phyloP scores from a whole-genome alignment of 2,329 filamentous ascomycete species.

The Stagonosporopsis vannaccii region DNA sequence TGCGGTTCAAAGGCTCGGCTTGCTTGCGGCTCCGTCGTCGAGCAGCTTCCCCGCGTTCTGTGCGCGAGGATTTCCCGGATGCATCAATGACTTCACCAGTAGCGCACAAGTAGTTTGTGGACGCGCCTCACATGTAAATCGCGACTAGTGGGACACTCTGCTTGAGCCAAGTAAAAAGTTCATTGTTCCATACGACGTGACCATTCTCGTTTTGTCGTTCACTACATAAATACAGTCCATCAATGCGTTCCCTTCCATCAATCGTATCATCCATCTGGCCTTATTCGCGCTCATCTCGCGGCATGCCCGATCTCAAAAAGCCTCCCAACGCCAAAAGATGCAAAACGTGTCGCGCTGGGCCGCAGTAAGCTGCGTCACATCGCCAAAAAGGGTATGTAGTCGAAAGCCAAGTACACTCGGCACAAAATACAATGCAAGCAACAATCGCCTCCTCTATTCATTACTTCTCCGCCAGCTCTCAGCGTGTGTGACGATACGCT shows the following conservation, averaged over 20 bases:
- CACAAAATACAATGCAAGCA: slow-evolving; percentile 33
- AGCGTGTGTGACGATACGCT: background rate
- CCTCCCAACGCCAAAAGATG: slow-evolving; percentile 43
- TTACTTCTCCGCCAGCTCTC: slow-evolving; percentile 15
- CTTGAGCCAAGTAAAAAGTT: background rate
- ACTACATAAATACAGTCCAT: slow-evolving; percentile 40
- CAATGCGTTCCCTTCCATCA: slow-evolving; percentile 24
- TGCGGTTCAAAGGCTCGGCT: slow-evolving; percentile 1
- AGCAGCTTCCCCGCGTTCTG: slow-evolving; percentile 12
- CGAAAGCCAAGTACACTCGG: slow-evolving; percentile 37
- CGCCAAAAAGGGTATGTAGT: slow-evolving; percentile 44
- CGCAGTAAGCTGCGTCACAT: slow-evolving; percentile 34
- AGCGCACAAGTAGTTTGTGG: background rate
- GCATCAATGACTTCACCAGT: slow-evolving; percentile 18
- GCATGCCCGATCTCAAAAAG: slow-evolving; percentile 11
- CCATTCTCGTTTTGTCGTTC: slow-evolving; percentile 32
- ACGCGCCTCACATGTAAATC: background rate
- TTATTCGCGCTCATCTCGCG: slow-evolving; percentile 7
- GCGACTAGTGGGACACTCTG: background rate
- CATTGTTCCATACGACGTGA: slow-evolving; percentile 18
- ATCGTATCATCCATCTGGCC: slow-evolving; percentile 15
- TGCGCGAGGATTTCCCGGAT: slow-evolving; percentile 17
- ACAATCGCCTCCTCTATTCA: slow-evolving; percentile 21
- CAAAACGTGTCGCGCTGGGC: slow-evolving; percentile 33
- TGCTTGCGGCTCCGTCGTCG: slow-evolving; percentile 9